These are phyloP conservation scores for Asparagopsis taxiformis DNA, from an alignment of 31 red algal genomes.

Conservation along the genomic window DNA sequence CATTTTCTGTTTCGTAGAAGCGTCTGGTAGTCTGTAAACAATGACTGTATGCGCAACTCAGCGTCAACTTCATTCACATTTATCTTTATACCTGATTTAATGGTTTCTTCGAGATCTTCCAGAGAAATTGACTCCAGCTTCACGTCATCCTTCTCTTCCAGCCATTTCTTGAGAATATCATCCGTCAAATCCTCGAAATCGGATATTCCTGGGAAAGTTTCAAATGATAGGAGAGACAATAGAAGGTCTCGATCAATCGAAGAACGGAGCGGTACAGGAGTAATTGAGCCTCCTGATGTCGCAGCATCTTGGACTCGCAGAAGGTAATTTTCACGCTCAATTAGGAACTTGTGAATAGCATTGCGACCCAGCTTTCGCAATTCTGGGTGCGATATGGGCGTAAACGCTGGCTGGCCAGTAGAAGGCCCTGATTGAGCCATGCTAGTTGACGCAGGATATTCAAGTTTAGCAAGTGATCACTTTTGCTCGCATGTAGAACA, in stretches of 20 bases:
- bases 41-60: background rate
- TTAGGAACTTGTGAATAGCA: background rate
- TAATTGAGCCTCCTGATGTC: background rate
- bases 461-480: no score
- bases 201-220: background rate
- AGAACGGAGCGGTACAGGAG: background rate
- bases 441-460: no score
- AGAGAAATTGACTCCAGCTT: background rate
- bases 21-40: slow-evolving; percentile 1
- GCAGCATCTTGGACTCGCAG: background rate
- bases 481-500: no score
- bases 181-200: background rate
- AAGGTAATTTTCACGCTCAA: background rate
- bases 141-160: background rate
- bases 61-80: background rate
- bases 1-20: background rate
- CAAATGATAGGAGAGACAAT: background rate
- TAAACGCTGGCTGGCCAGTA: background rate
- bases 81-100: background rate
- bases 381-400: background rate
- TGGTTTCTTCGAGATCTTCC: background rate
- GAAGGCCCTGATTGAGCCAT: no score
- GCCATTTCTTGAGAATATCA: background rate
- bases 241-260: background rate
- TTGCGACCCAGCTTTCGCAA: background rate